phyloP scores from a whole-genome alignment of 2,329 filamentous ascomycete species.

The Elsinoe perseae region DNA sequence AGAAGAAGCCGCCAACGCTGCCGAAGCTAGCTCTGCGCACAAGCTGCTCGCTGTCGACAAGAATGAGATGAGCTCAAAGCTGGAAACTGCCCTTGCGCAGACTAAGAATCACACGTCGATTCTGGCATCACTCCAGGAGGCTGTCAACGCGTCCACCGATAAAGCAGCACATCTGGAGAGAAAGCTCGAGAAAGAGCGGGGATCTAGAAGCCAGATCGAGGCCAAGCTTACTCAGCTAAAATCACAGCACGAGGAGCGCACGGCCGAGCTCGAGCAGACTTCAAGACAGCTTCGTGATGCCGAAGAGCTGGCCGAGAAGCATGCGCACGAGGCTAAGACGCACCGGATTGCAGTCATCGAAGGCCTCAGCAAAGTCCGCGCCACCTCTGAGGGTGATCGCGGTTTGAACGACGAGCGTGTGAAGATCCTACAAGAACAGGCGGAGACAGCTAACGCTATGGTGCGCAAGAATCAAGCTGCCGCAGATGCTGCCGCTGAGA shows the following conservation, averaged over 20 bases:
- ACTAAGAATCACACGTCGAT: slow-evolving; percentile 63
- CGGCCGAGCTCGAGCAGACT: slow-evolving; percentile 65
- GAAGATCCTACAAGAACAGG: slow-evolving; percentile 66
- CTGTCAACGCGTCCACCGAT: slow-evolving; percentile 69
- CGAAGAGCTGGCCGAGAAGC: slow-evolving; percentile 79
- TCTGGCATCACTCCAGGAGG: slow-evolving; percentile 66
- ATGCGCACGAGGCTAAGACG: slow-evolving; percentile 77
- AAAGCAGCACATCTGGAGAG: slow-evolving; percentile 70
- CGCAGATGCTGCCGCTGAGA: slow-evolving; percentile 78
- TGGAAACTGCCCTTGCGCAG: slow-evolving; percentile 58
- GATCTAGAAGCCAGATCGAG: slow-evolving; percentile 67
- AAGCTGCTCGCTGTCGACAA: slow-evolving; percentile 81
- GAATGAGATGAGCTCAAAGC: slow-evolving; percentile 61
- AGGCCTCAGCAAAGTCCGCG: slow-evolving; percentile 67
- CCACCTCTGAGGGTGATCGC: slow-evolving; percentile 45
- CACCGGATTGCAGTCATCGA: slow-evolving; percentile 76
- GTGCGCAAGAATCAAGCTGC: slow-evolving; percentile 85
- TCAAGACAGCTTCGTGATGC: slow-evolving; percentile 71
- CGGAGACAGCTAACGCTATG: slow-evolving; percentile 67
- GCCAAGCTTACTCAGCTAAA: slow-evolving; percentile 67
- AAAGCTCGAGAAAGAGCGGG: slow-evolving; percentile 74
- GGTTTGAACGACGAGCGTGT: slow-evolving; percentile 58
- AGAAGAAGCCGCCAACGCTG: slow-evolving; percentile 68
- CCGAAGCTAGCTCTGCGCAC: slow-evolving; percentile 67
- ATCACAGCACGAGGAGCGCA: slow-evolving; percentile 73